Conservation (phyloP, 164 flowering plant species). For the Akebia trifoliata region DNA sequence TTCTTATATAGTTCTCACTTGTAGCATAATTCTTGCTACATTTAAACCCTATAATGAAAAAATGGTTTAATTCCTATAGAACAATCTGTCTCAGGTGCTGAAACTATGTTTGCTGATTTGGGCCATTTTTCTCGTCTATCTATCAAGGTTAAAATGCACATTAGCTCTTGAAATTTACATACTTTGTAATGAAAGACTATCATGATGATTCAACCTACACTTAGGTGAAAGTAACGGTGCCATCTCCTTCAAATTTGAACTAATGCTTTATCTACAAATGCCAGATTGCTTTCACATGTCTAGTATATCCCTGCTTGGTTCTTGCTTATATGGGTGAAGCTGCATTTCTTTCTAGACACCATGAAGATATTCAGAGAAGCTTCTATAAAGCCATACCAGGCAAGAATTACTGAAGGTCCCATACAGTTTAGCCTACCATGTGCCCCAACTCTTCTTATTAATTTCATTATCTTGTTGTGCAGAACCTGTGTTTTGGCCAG, state of each 20-base stretch:
- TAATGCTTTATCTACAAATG: slow-evolving; percentile 6
- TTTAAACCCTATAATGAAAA: slow-evolving; percentile 1
- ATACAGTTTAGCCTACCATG: background rate
- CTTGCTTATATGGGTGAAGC: slow-evolving; percentile 74
- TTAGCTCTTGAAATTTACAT: too few relatives aligned
- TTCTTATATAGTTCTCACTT: slow-evolving; percentile 8
- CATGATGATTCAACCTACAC: too few relatives aligned
- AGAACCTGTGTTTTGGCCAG: slow-evolving; percentile 74
- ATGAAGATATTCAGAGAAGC: slow-evolving; percentile 50
- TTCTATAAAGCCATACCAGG: slow-evolving; percentile 76
- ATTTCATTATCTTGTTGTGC: slow-evolving; percentile 18
- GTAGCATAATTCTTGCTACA: slow-evolving; percentile 3
- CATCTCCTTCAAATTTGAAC: background rate
- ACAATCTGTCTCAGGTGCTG: slow-evolving; percentile 44
- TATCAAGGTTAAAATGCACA: slow-evolving; percentile 44
- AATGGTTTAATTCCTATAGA: slow-evolving; percentile 1
- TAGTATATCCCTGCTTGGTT: slow-evolving; percentile 66
- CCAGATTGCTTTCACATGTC: slow-evolving; percentile 59
- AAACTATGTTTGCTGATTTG: slow-evolving; percentile 78
- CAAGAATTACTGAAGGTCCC: slow-evolving; percentile 15
- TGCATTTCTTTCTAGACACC: slow-evolving; percentile 57
- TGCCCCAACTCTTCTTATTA: background rate
- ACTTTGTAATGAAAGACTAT: too few relatives aligned
- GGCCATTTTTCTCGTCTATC: slow-evolving; percentile 67
- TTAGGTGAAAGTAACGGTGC: too few relatives aligned